These are phyloP conservation scores for Backusella liffmaniae DNA, from an alignment of 192 early-diverging fungal genomes.

Conservation along the genomic window DNA sequence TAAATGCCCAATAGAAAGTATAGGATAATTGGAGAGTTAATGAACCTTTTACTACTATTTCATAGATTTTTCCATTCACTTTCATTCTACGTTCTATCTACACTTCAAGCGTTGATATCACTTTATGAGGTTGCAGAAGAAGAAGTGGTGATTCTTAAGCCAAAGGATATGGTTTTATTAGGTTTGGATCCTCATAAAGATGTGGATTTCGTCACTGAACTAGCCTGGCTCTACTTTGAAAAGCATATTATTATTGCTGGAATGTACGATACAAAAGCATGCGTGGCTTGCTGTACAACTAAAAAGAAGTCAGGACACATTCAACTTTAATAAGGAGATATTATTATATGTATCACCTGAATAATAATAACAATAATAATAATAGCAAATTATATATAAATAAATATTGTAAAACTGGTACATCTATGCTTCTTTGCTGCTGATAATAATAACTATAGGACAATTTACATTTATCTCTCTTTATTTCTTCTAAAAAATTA, in stretches of 20 bases:
- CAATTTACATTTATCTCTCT: background rate
- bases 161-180: conserved; percentile 40
- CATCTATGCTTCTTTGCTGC: background rate
- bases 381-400: background rate
- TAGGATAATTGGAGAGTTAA: background rate
- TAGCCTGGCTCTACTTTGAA: conserved; percentile 46
- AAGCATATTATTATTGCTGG: conserved; percentile 32
- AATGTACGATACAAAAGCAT: conserved; percentile 6
- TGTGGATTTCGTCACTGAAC: conserved; percentile 38
- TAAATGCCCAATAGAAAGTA: conserved; percentile 10
- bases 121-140: conserved; percentile 28
- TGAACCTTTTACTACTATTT: too few relatives aligned
- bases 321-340: background rate
- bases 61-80: conserved; percentile 43
- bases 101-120: conserved; percentile 29
- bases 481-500: background rate
- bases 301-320: conserved; percentile 11
- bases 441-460: background rate
- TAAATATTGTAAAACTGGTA: background rate
- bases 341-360: background rate
- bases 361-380: background rate
- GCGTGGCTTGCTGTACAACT: background rate
- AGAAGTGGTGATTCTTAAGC: conserved; percentile 21
- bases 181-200: conserved; percentile 46
- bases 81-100: conserved; percentile 31